Conservation (phyloP, 2,329 filamentous ascomycete species). For the Hypoxylon sp. region DNA sequence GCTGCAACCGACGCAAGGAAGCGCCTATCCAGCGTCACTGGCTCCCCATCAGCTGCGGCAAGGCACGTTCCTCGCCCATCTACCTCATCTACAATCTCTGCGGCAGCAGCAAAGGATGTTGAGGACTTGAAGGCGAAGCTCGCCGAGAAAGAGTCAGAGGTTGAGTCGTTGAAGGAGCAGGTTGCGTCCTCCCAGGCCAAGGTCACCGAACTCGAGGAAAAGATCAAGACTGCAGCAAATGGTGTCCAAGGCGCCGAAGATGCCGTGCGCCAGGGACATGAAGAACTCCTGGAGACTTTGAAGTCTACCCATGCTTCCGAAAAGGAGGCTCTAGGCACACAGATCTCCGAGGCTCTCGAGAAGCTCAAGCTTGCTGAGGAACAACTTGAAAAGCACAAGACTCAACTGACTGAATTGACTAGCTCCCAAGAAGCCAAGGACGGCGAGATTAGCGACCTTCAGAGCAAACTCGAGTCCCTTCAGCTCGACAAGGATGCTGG, state of each 20-base stretch:
- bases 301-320: constrained; percentile 66
- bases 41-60: constrained; percentile 56
- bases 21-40: constrained; percentile 67
- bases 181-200: constrained; percentile 70
- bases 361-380: constrained; percentile 67
- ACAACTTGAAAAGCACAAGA: constrained; percentile 66
- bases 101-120: constrained; percentile 67
- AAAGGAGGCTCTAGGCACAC: constrained; percentile 62
- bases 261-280: constrained; percentile 60
- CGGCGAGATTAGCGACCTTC: constrained; percentile 63
- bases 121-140: constrained; percentile 74
- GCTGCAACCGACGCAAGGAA: constrained; percentile 68
- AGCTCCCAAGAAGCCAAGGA: constrained; percentile 65
- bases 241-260: constrained; percentile 58
- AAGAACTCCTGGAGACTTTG: constrained; percentile 64
- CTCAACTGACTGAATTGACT: constrained; percentile 64
- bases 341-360: constrained; percentile 64
- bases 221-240: constrained; percentile 61
- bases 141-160: constrained; percentile 69
- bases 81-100: constrained; percentile 56
- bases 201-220: constrained; percentile 67
- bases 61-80: constrained; percentile 62
- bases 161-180: constrained; percentile 70
- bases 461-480: constrained; percentile 65
- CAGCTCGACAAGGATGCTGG: constrained; percentile 60